Evolutionary conservation across 1,139 yeast genomes (phyloP).

Genomic region (Debaryomyces sp.): DNA sequence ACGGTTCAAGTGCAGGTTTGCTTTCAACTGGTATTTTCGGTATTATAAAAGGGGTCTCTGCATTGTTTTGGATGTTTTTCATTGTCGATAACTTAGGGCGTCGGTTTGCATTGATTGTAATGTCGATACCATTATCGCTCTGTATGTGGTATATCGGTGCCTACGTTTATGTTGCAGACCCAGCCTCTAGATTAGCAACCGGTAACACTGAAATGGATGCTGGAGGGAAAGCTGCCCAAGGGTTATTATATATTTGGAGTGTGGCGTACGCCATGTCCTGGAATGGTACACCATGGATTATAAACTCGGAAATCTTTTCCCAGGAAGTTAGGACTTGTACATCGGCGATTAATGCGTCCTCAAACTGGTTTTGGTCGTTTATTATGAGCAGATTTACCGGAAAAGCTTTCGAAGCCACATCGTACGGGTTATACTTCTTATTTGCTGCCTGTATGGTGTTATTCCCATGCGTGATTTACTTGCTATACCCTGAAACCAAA

Average conservation of each 20-base stretch:
- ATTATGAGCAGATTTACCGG: conserved; percentile 50
- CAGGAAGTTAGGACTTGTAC: conserved; percentile 44
- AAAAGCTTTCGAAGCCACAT: conserved; percentile 42
- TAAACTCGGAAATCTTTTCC: conserved; percentile 48
- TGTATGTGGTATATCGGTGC: conserved; percentile 55
- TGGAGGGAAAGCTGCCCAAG: conserved; percentile 54
- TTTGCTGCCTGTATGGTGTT: conserved; percentile 42
- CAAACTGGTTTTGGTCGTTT: conserved; percentile 55
- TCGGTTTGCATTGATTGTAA: conserved; percentile 44
- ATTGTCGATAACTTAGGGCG: conserved; percentile 52
- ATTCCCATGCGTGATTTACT: conserved; percentile 34
- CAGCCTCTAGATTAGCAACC: conserved; percentile 29
- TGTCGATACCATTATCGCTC: conserved; percentile 47
- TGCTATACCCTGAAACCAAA: conserved; percentile 50
- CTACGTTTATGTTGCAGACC: conserved; percentile 45
- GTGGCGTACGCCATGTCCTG: conserved; percentile 44
- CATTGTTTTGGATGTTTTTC: conserved; percentile 47
- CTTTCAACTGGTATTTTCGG: conserved; percentile 65
- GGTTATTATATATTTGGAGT: conserved; percentile 51
- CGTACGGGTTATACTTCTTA: conserved; percentile 47
- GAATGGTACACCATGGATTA: conserved; percentile 55
- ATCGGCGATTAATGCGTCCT: conserved; percentile 45
- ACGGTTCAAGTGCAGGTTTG: conserved; percentile 43
- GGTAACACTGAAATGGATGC: conserved; percentile 23
- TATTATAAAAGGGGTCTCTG: conserved; percentile 46